Evolutionary conservation across 1,139 yeast genomes (phyloP).

Genomic region (Diutina mesorugosa): DNA sequence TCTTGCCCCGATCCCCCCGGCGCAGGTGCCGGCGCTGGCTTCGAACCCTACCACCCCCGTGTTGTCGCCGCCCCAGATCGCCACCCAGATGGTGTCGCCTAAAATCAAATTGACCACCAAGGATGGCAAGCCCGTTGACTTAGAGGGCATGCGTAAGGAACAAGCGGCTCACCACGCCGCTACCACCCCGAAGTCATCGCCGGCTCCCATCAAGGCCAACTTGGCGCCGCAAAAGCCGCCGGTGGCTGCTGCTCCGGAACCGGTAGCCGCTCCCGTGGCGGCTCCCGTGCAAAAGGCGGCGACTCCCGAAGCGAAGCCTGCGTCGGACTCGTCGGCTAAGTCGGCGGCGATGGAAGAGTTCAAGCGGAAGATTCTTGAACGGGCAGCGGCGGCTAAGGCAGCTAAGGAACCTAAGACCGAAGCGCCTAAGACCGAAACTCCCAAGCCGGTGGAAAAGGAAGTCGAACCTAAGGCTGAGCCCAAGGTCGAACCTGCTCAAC

Average conservation of each 20-base stretch:
- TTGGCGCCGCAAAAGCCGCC: neutral
- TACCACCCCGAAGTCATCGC: constrained; percentile 10
- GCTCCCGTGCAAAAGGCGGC: constrained; percentile 7
- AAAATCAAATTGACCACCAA: constrained; percentile 29
- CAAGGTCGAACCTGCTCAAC: constrained; percentile 2
- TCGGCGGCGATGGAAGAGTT: constrained; percentile 13
- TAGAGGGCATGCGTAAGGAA: constrained; percentile 27
- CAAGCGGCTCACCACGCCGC: constrained; percentile 7
- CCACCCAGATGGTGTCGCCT: constrained; percentile 6
- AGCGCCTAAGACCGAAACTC: constrained; percentile 3
- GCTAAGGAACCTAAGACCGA: constrained; percentile 6
- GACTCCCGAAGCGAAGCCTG: constrained; percentile 9
- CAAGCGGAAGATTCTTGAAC: constrained; percentile 10
- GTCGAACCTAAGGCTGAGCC: constrained; percentile 4
- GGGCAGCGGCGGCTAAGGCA: constrained; percentile 8
- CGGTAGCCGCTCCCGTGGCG: constrained; percentile 5
- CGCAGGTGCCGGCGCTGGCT: constrained; percentile 8
- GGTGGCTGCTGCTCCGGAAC: neutral
- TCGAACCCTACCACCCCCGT: constrained; percentile 6
- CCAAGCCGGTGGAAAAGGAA: constrained; percentile 5
- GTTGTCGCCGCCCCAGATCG: neutral
- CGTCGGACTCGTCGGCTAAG: constrained; percentile 5
- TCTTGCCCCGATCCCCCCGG: constrained; percentile 7
- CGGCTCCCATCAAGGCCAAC: constrained; percentile 2
- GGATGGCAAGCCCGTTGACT: constrained; percentile 34